Evolutionary conservation across 2,329 filamentous ascomycete species (phyloP), one percentile per base, ranked within the genome.

Genomic region (Nothomitra cinnamomea): DNA sequence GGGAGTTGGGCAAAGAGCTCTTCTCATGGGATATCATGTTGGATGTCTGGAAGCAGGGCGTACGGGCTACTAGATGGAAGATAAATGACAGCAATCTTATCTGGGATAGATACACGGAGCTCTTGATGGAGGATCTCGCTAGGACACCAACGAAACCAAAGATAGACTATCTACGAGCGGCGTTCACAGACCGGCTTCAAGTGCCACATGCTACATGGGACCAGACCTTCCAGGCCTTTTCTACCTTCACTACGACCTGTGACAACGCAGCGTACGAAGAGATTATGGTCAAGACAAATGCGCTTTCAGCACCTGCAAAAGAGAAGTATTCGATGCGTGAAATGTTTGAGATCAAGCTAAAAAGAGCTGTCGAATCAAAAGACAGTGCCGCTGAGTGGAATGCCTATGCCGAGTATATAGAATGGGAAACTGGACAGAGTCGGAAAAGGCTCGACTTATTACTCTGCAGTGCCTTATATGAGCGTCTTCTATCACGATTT

Each of bases 171-270:
- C 77, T 90, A 60, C 80, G 79, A 25, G 75, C 78, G 50, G 74
- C 87, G 43, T 90, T 83, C 65, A 73, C 80, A 58, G 76, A 84
- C 60, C 79, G 87, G 42, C 72, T 94, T 4, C 70, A 75, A 57
- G 77, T 78, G n/a, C 85, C 86, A 1, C 87, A 92, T 61, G 70
- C 79, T 1, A 79, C 78, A 19, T 89, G 85, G 81, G 79, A 85
- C 52, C 75, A 83, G 36, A 90, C 86, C 0, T 82, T 82, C 42
- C 80, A 85, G 60, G 76, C 76, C 61, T 88, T 85, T 62, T 88
- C 85, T 52, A 79, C 75, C 32, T 87, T 90, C 60, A 69, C 88
- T 36, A 83, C 83, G 52, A 78, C 80, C 52, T 84, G 85, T 64
- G 82, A 83, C 62, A 77, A 79, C 51, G 62, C 70, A n/a, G 73